Conservation (phyloP, 2,329 filamentous ascomycete species). For the Venturia asperata region DNA sequence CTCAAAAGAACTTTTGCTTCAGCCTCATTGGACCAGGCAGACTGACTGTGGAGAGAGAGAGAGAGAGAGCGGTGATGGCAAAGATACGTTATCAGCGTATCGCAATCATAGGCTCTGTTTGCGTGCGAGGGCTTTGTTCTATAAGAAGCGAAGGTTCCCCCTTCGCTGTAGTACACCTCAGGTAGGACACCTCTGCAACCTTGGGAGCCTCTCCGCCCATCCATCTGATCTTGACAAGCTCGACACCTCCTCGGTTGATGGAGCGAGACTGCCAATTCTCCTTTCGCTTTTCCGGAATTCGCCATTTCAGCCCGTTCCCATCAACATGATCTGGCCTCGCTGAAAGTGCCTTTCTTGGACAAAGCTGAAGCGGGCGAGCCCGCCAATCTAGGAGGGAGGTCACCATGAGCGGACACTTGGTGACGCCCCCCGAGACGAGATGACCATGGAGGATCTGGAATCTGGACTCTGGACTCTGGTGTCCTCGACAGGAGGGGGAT, state of each 20-base stretch:
- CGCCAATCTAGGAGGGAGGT: not conserved
- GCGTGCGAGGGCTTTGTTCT: constrained; percentile 5
- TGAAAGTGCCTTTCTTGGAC: not conserved
- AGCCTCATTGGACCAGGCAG: constrained; percentile 8
- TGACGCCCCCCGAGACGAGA: not conserved
- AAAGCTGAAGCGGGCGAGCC: not conserved
- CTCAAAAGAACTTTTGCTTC: constrained; percentile 4
- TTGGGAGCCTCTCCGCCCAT: not conserved
- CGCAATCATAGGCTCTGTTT: not conserved
- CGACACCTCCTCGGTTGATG: not conserved
- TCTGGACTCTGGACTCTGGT: no score
- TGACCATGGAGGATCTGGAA: not conserved
- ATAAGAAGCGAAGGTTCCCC: not conserved
- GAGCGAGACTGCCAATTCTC: not conserved
- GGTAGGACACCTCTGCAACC: not conserved
- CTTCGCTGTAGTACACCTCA: no score
- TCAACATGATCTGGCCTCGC: constrained; percentile 4
- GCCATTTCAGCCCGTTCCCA: not conserved
- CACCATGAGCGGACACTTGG: not conserved
- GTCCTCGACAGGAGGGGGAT: not conserved
- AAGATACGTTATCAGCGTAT: constrained; percentile 11
- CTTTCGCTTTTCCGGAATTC: not conserved
- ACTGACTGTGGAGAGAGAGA: constrained; percentile 8
- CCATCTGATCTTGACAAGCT: constrained; percentile 4
- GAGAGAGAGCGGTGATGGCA: constrained; percentile 9